These are phyloP conservation scores for Kluyveromyces starmeri DNA, from an alignment of 805 yeast species.

Conservation along the genomic window DNA sequence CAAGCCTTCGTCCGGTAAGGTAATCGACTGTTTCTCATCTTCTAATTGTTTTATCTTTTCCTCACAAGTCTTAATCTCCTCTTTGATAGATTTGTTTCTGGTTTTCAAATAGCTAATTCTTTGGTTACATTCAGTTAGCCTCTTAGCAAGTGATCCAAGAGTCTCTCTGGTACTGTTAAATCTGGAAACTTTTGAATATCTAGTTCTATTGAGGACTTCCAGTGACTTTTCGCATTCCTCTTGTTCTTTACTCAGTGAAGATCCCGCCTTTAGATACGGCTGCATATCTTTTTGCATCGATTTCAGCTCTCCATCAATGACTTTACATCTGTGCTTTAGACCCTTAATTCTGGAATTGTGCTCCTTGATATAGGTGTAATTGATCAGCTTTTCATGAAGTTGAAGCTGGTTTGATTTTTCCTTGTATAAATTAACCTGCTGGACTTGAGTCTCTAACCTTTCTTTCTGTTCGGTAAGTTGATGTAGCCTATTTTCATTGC, in stretches of 20 bases:
- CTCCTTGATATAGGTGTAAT: constrained; percentile 41
- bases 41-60: constrained; percentile 11
- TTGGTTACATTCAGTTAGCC: background rate
- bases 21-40: constrained; percentile 4
- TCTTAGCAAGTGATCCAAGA: background rate
- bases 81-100: constrained; percentile 5
- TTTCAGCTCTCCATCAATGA: constrained; percentile 23
- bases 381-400: constrained; percentile 38
- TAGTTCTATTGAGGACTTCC: constrained; percentile 24
- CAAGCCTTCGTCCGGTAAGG: background rate
- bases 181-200: constrained; percentile 1
- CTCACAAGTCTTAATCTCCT: constrained; percentile 10
- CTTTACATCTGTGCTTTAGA: constrained; percentile 23
- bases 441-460: constrained; percentile 40
- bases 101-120: constrained; percentile 1
- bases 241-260: constrained; percentile 9
- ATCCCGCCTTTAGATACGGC: constrained; percentile 23
- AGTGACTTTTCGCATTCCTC: constrained; percentile 20
- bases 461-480: constrained; percentile 30
- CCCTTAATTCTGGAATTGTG: constrained; percentile 24
- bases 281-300: constrained; percentile 18
- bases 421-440: constrained; percentile 37
- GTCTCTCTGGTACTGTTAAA: constrained; percentile 2
- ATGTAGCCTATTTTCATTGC: constrained; percentile 25
- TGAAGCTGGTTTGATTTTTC: constrained; percentile 38